Percentiles rank a stretch among this genome's conserved stretches.
Conservation (phyloP, 2,329 filamentous ascomycete genomes). For the Fusarium marasasianum region DNA sequence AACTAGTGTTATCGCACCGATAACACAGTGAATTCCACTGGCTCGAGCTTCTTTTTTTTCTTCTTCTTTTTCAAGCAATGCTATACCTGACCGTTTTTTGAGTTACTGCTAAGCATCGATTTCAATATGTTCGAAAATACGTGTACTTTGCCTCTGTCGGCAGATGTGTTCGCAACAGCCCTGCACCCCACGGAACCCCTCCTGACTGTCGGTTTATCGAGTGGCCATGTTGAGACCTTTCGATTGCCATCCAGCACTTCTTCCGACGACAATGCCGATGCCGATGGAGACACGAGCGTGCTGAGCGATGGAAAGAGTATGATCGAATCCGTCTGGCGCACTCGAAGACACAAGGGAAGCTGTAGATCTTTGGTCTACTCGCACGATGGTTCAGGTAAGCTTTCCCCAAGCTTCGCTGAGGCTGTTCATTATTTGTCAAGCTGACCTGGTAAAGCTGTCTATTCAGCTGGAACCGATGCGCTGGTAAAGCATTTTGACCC, state of each 20-base stretch:
- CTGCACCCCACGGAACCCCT: constrained; percentile 87
- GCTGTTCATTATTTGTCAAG: background rate
- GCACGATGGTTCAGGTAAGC: constrained; percentile 75
- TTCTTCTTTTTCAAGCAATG: background rate
- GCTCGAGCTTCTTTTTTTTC: constrained; percentile 10
- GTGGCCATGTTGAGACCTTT: constrained; percentile 86
- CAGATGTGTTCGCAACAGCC: constrained; percentile 89
- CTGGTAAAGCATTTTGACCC: constrained; percentile 68
- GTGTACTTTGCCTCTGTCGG: constrained; percentile 85
- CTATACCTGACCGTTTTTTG: background rate
- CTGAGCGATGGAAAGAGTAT: constrained; percentile 73
- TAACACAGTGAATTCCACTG: background rate
- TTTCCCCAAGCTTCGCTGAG: background rate
- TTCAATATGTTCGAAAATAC: constrained; percentile 86
- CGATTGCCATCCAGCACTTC: constrained; percentile 69
- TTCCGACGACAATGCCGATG: constrained; percentile 61
- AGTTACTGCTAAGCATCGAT: background rate
- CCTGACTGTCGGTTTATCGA: constrained; percentile 84
- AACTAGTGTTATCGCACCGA: background rate
- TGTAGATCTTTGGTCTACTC: constrained; percentile 84
- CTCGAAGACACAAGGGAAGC: constrained; percentile 91
- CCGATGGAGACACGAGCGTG: constrained; percentile 59
- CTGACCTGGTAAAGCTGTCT: constrained; percentile 58
- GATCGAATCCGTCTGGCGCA: constrained; percentile 87
- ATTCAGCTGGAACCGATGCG: constrained; percentile 70